These are phyloP conservation scores for Gossypium australe DNA, from an alignment of 345 rosid species.

Conservation along the genomic window DNA sequence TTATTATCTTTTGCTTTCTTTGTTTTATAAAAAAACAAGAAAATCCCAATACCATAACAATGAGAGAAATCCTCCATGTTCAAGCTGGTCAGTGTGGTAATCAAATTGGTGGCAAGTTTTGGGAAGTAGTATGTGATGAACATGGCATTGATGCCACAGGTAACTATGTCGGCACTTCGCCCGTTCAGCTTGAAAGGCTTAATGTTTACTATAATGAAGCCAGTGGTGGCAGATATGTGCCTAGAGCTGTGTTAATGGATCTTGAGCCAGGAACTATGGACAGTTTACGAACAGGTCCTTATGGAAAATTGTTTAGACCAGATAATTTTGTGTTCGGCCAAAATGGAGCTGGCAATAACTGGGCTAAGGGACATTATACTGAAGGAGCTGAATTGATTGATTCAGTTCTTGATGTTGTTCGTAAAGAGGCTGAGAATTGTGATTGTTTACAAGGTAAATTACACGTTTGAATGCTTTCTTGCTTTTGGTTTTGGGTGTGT, in stretches of 20 bases:
- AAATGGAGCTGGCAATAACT: slow-evolving; percentile 32
- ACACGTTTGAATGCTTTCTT: background rate
- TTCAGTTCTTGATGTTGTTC: slow-evolving; percentile 30
- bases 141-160: slow-evolving; percentile 34
- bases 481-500: background rate
- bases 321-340: slow-evolving; percentile 48
- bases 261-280: slow-evolving; percentile 40
- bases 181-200: slow-evolving; percentile 25
- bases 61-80: slow-evolving; percentile 38
- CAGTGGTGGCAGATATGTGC: slow-evolving; percentile 20
- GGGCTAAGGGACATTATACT: slow-evolving; percentile 35
- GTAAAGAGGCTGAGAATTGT: slow-evolving; percentile 34
- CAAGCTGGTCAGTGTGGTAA: slow-evolving; percentile 42
- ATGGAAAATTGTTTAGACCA: slow-evolving; percentile 55
- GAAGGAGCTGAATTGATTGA: slow-evolving; percentile 38
- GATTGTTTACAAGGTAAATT: slow-evolving; percentile 32
- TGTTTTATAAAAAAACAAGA: background rate
- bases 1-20: background rate
- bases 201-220: slow-evolving; percentile 34
- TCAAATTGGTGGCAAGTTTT: slow-evolving; percentile 34
- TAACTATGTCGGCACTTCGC: slow-evolving; percentile 10
- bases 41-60: slow-evolving; percentile 10
- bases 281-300: slow-evolving; percentile 41
- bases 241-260: slow-evolving; percentile 33
- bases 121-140: slow-evolving; percentile 36